Base-by-base conservation (phyloP, 805 yeast species). In the Metschnikowia corniflorae region DNA sequence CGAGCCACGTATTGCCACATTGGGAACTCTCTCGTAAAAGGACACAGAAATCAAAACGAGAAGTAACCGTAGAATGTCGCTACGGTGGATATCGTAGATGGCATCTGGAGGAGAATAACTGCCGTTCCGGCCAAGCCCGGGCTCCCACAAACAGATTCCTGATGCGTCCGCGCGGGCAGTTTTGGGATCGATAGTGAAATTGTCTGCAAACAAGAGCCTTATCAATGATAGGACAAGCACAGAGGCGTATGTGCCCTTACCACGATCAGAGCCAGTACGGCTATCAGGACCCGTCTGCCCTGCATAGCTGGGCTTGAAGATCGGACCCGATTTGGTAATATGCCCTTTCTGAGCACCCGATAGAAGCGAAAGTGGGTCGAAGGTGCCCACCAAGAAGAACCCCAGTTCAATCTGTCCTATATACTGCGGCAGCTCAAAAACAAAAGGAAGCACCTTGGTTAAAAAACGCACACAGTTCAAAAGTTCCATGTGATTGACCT, bases 401-500 rank as follows among this genome's bases (percentile, higher is more conserved):
- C 60, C 31, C 45, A 35, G 34, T 43, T 65, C 68, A 8, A 63
- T 44, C 2, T 50, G 47, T 6, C 31, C 27, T 12, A 24, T 29
- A 40, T 54, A 58, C 17, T 50, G 48, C 6, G 53, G 65, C 8
- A 63, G 53, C 58, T 88, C 95, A 50, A 73, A 84, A 6, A 82
- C 53, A 31, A 77, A 71, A 0, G 96, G 96, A 15, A 84, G 44
- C 3, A 84, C 36, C 42, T 77, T 73, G 3, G 86, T 76, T 26
- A 89, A 57, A 4, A 83, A 56, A 24, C 96, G 70, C 6, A 82
- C 49, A 49, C 86, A 78, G 41, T 78, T 81, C 31, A 83, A 59
- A 8, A 80, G 51, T 43, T 75, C 61, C 37, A 12, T 64, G 58
- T 33, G 60, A 47, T 26, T 16, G 13, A 15, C 19, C 26, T 32